Evolutionary conservation across 2,329 filamentous ascomycete species (phyloP).

Genomic region (Curvularia spicifera): DNA sequence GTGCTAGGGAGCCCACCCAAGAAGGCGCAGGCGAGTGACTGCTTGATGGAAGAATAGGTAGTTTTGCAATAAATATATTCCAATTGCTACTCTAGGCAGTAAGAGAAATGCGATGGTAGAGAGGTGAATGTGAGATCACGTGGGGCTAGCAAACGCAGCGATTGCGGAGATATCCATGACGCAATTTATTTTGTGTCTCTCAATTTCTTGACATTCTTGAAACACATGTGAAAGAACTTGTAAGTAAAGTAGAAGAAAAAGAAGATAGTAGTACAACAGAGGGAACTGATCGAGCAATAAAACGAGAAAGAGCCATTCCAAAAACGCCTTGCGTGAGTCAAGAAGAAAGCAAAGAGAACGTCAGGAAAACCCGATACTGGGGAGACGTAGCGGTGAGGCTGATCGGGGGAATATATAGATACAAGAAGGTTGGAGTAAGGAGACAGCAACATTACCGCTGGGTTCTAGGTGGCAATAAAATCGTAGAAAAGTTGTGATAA

Average conservation of each 20-base stretch:
- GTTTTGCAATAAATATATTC: too few relatives aligned
- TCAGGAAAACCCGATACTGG: neutral
- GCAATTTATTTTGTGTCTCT: neutral
- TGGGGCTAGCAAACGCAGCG: too few relatives aligned
- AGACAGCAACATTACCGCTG: neutral
- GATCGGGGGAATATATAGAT: conserved; percentile 6
- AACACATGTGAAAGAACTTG: neutral
- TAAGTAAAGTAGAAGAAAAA: neutral
- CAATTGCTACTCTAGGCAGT: too few relatives aligned
- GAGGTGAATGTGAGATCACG: too few relatives aligned
- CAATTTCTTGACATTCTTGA: neutral
- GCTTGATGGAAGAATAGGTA: too few relatives aligned
- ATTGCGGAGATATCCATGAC: neutral
- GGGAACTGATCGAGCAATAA: neutral
- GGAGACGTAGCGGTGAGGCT: conserved; percentile 10
- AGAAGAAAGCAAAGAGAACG: neutral
- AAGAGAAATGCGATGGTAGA: too few relatives aligned
- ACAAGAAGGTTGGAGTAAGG: conserved; percentile 3
- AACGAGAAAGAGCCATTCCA: conserved; percentile 1
- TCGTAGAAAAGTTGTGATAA: conserved; percentile 17
- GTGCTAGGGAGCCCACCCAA: too few relatives aligned
- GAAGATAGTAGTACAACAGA: conserved; percentile 6
- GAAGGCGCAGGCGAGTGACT: too few relatives aligned
- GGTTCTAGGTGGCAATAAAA: neutral
- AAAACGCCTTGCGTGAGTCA: conserved; percentile 3